These are phyloP conservation scores for Rhizoclosmatium sp. DNA, from an alignment of 192 early-diverging fungal species.

Conservation along the genomic window DNA sequence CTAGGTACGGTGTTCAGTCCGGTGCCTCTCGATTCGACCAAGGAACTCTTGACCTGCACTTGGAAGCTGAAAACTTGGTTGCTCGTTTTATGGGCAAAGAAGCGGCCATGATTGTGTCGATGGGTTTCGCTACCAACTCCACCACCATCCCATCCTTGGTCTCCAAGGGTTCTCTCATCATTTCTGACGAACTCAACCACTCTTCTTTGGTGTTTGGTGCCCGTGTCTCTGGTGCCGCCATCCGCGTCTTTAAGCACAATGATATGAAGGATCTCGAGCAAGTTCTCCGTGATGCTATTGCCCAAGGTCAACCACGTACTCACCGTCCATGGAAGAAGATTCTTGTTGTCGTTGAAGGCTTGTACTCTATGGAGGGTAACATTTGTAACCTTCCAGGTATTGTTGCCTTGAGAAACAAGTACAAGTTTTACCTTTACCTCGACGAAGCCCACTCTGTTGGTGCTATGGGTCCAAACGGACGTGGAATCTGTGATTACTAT, in stretches of 20 bases:
- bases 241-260: slow-evolving; percentile 96
- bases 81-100: slow-evolving; percentile 91
- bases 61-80: slow-evolving; percentile 82
- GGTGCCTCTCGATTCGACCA: slow-evolving; percentile 75
- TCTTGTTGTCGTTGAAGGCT: slow-evolving; percentile 92
- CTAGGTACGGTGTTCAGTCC: slow-evolving; percentile 69
- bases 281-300: slow-evolving; percentile 84
- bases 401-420: slow-evolving; percentile 86
- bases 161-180: slow-evolving; percentile 84
- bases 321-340: slow-evolving; percentile 99
- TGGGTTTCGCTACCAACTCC: slow-evolving; percentile 98
- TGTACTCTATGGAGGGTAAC: slow-evolving; percentile 98
- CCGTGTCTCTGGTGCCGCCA: slow-evolving; percentile 87
- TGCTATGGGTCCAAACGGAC: slow-evolving; percentile 90
- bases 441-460: slow-evolving; percentile 98
- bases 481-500: slow-evolving; percentile 97
- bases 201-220: slow-evolving; percentile 92
- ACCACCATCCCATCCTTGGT: slow-evolving; percentile 92
- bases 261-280: slow-evolving; percentile 79
- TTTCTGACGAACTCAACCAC: slow-evolving; percentile 97
- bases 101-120: slow-evolving; percentile 85
- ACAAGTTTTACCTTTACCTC: slow-evolving; percentile 95
- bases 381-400: slow-evolving; percentile 89
- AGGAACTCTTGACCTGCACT: slow-evolving; percentile 75
- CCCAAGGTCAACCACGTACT: slow-evolving; percentile 96